Percentiles rank a stretch among this genome's conserved stretches.
Evolutionary conservation across 345 rosid genomes (phyloP).

Genomic region (Euphorbia tirucalli): DNA sequence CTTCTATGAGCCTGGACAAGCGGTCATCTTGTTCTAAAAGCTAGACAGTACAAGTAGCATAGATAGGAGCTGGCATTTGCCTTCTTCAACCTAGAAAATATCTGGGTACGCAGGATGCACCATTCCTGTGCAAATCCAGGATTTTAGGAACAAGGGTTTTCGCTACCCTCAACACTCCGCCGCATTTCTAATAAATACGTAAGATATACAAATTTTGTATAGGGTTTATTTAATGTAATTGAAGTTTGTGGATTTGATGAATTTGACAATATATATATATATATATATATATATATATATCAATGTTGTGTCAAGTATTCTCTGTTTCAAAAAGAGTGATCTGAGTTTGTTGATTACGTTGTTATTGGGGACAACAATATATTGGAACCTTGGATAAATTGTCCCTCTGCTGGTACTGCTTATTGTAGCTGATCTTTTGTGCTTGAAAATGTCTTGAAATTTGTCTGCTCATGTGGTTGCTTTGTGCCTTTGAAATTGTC

Average conservation of each 20-base stretch:
- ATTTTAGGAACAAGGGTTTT: neutral
- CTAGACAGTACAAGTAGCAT: neutral
- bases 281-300: too few species aligned
- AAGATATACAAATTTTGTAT: conserved; percentile 4
- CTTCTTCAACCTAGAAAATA: neutral
- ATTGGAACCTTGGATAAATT: neutral
- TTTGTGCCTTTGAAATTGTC: too few species aligned
- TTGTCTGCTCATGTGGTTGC: too few species aligned
- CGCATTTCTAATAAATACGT: neutral
- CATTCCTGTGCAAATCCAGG: conserved; percentile 16
- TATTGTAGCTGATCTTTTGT: neutral
- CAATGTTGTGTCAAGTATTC: neutral
- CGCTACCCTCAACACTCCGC: neutral
- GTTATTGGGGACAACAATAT: too few species aligned
- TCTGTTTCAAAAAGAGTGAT: neutral
- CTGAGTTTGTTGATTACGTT: neutral
- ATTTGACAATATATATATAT: neutral
- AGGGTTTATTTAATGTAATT: neutral
- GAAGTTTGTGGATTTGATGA: neutral
- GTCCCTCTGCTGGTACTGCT: neutral
- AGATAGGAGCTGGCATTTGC: neutral
- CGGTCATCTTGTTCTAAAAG: neutral
- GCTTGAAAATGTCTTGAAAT: too few species aligned
- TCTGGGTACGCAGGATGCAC: neutral
- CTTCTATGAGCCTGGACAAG: neutral